Evolutionary conservation across 176 grass and related monocot species (phyloP).

Genomic region (Cymbopogon citratus): DNA sequence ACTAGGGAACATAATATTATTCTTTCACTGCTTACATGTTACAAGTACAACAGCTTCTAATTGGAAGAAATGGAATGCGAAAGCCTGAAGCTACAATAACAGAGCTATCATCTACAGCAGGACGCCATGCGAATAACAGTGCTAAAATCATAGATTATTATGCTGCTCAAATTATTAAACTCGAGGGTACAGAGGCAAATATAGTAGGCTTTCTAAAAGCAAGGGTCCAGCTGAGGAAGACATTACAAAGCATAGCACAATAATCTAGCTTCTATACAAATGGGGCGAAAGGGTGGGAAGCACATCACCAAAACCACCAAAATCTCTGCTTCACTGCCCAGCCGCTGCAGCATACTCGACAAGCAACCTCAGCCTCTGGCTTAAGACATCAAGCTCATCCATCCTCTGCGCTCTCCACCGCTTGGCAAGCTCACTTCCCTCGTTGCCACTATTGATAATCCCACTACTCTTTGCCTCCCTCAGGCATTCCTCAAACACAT

Average conservation of each 20-base stretch:
- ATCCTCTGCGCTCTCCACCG: constrained; percentile 66
- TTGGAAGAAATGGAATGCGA: background rate
- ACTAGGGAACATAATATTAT: background rate
- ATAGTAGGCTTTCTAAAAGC: constrained; percentile 24
- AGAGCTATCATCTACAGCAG: background rate
- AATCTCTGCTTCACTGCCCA: constrained; percentile 29
- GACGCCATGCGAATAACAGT: background rate
- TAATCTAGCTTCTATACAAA: constrained; percentile 47
- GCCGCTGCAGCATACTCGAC: constrained; percentile 40
- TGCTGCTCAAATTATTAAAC: constrained; percentile 30
- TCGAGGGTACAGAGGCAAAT: constrained; percentile 34
- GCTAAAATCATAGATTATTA: constrained; percentile 33
- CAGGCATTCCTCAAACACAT: constrained; percentile 74
- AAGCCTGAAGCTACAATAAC: constrained; percentile 15
- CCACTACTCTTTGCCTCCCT: constrained; percentile 44
- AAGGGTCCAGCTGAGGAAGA: constrained; percentile 20
- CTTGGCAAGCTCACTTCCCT: constrained; percentile 40
- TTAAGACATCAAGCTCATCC: constrained; percentile 62
- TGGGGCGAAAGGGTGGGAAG: background rate
- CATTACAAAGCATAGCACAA: constrained; percentile 38
- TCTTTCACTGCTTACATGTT: background rate
- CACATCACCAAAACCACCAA: constrained; percentile 13
- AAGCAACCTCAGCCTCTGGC: constrained; percentile 56
- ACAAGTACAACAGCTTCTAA: constrained; percentile 3
- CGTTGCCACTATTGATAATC: background rate